phyloP scores from a whole-genome alignment of 495 filamentous ascomycete species.

The Neurospora sp. region DNA sequence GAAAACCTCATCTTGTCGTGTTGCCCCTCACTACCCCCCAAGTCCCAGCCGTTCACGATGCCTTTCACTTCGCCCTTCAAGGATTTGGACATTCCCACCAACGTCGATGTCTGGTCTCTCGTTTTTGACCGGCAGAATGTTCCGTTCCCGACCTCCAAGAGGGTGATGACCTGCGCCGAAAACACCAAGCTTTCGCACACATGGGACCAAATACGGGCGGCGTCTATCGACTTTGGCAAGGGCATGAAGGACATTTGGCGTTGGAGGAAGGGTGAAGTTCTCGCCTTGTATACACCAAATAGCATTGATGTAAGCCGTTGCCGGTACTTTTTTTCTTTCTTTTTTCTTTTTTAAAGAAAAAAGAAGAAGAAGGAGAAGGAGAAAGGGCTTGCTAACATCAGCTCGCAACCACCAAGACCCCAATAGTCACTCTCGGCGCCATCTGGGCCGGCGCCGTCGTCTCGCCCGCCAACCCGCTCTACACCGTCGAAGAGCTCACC shows the following conservation, averaged over 20 bases:
- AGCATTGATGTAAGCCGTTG: conserved; percentile 35
- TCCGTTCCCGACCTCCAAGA: conserved; percentile 26
- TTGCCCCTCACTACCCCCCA: not conserved
- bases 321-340: not conserved
- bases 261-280: conserved; percentile 74
- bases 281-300: conserved; percentile 64
- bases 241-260: conserved; percentile 61
- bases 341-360: too few relatives aligned
- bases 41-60: conserved; percentile 28
- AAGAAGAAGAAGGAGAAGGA: not conserved
- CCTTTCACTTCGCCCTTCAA: conserved; percentile 47
- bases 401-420: conserved; percentile 38
- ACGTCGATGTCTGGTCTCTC: conserved; percentile 61
- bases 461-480: conserved; percentile 79
- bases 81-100: conserved; percentile 48
- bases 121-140: conserved; percentile 40
- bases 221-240: conserved; percentile 65
- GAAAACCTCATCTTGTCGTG: too few relatives aligned
- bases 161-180: conserved; percentile 70
- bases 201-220: conserved; percentile 53
- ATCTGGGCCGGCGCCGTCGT: conserved; percentile 77
- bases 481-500: conserved; percentile 76
- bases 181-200: conserved; percentile 60
- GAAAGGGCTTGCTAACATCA: not conserved
- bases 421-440: conserved; percentile 62